Base-by-base conservation (phyloP, 73 alveolate species). In the Tetrahymena borealis region DNA sequence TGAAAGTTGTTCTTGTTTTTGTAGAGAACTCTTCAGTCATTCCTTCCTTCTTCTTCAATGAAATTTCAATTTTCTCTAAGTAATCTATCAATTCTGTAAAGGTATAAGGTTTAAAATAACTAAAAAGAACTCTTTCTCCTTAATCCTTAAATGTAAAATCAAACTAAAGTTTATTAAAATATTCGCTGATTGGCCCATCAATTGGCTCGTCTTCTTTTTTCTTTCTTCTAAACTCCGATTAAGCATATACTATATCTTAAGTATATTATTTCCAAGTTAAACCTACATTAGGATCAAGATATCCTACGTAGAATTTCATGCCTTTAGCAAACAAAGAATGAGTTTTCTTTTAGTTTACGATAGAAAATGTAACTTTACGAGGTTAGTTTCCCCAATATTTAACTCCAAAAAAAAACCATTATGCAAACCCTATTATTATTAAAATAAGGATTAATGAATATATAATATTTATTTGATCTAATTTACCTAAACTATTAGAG, bases 351-450 rank as follows among this genome's bases (percentile, higher is more conserved):
- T 92, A 4, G n/a, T 92, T 85, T 36, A 60, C 91, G 28, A 79
- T 93, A 31, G 91, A 90, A 39, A 93, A 79, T n/a, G 93, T 85
- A 12, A 93, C 78, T 33, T 85, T 79, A 11, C 40, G 93, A 37
- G 40, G 78, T 16, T 43, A 42, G 32, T 35, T 20, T 33, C 78
- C 40, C 78, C 78, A 85, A 39, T 39, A 39, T 39, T 93, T 93
- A 85, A 93, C 40, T 13, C 95, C 95, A 85, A 93, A 93, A 43
- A 79, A 93, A 79, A 93, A 93, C 95, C 95, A 93, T 85, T 93
- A 93, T 28, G 95, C 91, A 33, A 91, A 93, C 12, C 95, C 95
- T 60, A 18, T 15, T n/a, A n/a, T n/a, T n/a, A n/a, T n/a, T n/a
- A n/a, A n/a, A n/a, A n/a, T n/a, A n/a, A n/a, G n/a, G n/a, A n/a